Evolutionary conservation across 2,329 filamentous ascomycete species (phyloP).

Genomic region (Berkeleyomyces rouxiae): DNA sequence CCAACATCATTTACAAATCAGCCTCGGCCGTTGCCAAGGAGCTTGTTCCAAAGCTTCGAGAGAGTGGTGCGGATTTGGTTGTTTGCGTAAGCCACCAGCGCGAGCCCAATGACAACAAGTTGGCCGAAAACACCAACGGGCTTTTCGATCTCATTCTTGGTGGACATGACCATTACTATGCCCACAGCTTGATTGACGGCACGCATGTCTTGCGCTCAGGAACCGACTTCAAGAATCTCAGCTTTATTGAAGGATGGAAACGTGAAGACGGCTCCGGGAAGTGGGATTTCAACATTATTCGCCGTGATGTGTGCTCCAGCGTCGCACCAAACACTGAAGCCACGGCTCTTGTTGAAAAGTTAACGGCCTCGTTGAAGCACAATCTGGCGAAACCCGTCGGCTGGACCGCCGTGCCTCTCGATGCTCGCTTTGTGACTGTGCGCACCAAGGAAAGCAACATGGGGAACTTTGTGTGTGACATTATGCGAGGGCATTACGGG

Average conservation of each 20-base stretch:
- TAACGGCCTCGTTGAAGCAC: conserved; percentile 57
- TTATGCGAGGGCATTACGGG: conserved; percentile 70
- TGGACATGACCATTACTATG: conserved; percentile 82
- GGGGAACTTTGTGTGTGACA: conserved; percentile 79
- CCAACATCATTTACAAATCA: conserved; percentile 66
- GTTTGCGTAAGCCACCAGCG: conserved; percentile 72
- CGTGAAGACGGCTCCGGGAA: conserved; percentile 22
- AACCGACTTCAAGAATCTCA: conserved; percentile 82
- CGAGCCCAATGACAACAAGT: conserved; percentile 77
- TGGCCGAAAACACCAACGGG: conserved; percentile 57
- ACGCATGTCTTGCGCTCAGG: conserved; percentile 76
- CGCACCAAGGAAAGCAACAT: conserved; percentile 64
- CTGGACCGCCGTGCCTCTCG: conserved; percentile 66
- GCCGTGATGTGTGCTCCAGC: conserved; percentile 54
- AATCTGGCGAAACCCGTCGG: conserved; percentile 72
- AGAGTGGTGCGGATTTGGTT: conserved; percentile 66
- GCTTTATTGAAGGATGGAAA: conserved; percentile 61
- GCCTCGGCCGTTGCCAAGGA: conserved; percentile 60
- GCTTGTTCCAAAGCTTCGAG: conserved; percentile 54
- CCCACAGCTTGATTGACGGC: conserved; percentile 58
- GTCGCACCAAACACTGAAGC: conserved; percentile 28
- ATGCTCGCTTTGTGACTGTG: conserved; percentile 74
- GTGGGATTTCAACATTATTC: conserved; percentile 67
- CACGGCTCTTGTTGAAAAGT: conserved; percentile 24
- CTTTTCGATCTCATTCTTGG: conserved; percentile 74